A percentile compares a stretch with the other conserved stretches of the same genome.
These are phyloP conservation scores for Candida sakaeoensis DNA, from an alignment of 805 yeast species.

Conservation along the genomic window DNA sequence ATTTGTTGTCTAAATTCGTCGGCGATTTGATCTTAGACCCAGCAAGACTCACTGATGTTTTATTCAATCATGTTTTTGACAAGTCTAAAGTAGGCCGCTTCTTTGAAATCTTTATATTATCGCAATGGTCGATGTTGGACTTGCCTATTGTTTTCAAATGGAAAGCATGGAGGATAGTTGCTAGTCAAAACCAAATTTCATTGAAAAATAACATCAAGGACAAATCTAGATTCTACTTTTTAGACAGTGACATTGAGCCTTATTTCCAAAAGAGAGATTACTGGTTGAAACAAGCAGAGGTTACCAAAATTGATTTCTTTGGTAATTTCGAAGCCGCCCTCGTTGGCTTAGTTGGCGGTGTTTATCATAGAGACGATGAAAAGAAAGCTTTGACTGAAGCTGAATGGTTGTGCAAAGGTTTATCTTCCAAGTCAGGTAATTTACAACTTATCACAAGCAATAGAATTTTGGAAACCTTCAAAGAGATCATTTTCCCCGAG, in stretches of 20 bases:
- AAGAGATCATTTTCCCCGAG: slow-evolving; percentile 49
- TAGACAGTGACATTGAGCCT: slow-evolving; percentile 24
- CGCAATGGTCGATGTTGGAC: slow-evolving; percentile 50
- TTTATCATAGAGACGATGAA: slow-evolving; percentile 39
- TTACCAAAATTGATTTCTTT: slow-evolving; percentile 47
- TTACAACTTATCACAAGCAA: slow-evolving; percentile 43
- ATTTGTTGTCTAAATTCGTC: slow-evolving; percentile 18
- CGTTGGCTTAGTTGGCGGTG: slow-evolving; percentile 53
- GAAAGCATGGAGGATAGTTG: slow-evolving; percentile 32
- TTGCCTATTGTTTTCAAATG: slow-evolving; percentile 48
- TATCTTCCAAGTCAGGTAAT: slow-evolving; percentile 38
- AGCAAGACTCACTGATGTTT: slow-evolving; percentile 18
- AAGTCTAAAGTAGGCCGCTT: slow-evolving; percentile 50
- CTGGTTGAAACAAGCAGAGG: slow-evolving; percentile 42
- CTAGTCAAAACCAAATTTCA: slow-evolving; percentile 15
- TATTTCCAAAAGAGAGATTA: slow-evolving; percentile 37
- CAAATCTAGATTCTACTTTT: slow-evolving; percentile 31
- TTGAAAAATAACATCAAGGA: slow-evolving; percentile 14
- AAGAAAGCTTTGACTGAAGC: slow-evolving; percentile 49
- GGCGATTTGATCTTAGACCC: slow-evolving; percentile 29
- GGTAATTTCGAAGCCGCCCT: slow-evolving; percentile 53
- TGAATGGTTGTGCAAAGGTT: slow-evolving; percentile 54
- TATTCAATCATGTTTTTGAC: slow-evolving; percentile 36
- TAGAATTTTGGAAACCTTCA: slow-evolving; percentile 55
- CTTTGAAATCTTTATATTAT: slow-evolving; percentile 58